Conservation (phyloP, 1,284 basidiomycete species). For the Singerocomus inundabilis region DNA sequence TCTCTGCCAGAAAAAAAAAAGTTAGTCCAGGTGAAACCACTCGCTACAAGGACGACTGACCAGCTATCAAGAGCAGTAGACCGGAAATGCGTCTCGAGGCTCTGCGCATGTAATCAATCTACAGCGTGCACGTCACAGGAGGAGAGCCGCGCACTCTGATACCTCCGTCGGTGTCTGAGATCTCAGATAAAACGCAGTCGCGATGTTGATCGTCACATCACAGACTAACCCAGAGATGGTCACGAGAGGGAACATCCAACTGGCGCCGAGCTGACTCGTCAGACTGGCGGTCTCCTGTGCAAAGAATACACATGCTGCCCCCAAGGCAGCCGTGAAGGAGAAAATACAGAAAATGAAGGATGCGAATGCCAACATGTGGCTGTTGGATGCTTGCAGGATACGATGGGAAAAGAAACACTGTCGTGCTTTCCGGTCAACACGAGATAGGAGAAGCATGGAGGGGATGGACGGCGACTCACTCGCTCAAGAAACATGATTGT, state of each 20-base stretch:
- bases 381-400: slow-evolving; percentile 18
- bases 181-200: slow-evolving; percentile 14
- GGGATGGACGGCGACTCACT: slow-evolving; percentile 7
- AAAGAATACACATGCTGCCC: slow-evolving; percentile 24
- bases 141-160: slow-evolving; percentile 6
- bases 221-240: slow-evolving; percentile 21
- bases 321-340: slow-evolving; percentile 24
- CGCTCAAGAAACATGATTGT: slow-evolving; percentile 18
- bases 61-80: slow-evolving; percentile 11
- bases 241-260: slow-evolving; percentile 21
- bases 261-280: slow-evolving; percentile 10
- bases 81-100: not conserved
- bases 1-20: slow-evolving; percentile 11
- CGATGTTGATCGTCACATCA: slow-evolving; percentile 18
- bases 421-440: not conserved
- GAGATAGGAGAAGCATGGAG: not conserved
- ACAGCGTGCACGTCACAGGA: not conserved
- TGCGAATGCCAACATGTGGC: slow-evolving; percentile 13
- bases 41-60: slow-evolving; percentile 10
- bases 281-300: not conserved
- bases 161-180: not conserved
- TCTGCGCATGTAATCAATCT: slow-evolving; percentile 4
- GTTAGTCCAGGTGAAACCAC: slow-evolving; percentile 3
- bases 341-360: slow-evolving; percentile 21
- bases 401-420: slow-evolving; percentile 27